Evolutionary conservation across 2,329 filamentous ascomycete species (phyloP), one percentile per base, ranked within the genome.

Genomic region (Penicillium sp.): DNA sequence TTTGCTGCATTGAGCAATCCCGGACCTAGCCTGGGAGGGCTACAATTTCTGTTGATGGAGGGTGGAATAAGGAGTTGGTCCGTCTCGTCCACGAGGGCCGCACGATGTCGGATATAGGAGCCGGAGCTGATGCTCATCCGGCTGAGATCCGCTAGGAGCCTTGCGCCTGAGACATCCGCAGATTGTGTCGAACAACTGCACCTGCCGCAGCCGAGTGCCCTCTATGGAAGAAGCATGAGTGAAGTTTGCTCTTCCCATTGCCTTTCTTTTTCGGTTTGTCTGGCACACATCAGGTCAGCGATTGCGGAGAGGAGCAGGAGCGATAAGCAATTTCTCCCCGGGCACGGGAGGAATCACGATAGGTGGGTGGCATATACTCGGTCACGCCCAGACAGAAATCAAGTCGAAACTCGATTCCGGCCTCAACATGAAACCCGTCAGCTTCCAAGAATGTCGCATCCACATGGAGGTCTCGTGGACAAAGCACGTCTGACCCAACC

Each of bases 401-500:
- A 26, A 26, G 17, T 13, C 11, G 13, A 26, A 36, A 27, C 19
- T 38, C 23, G 14, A 32, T 8, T n/a, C n/a, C n/a, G n/a, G n/a
- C 33, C 31, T 49, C 38, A 47, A 47, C 23, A 29, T 49, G 47
- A 49, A 49, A 49, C 47, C 21, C 17, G 26, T 33, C 10, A 29
- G 31, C 33, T 38, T 38, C 38, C 29, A 20, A 40, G 27, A 41
- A 39, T 33, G 36, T 32, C 31, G 13, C 36, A 30, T 47, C 41
- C 49, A 53, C 49, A 53, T 53, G 51, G 50, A 50, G 43, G 49
- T 52, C 51, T 54, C 49, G 49, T 54, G 49, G 51, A 41, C 40
- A 41, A 41, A 40, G 32, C n/a, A n/a, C 25, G 25, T 36, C 21
- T 17, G 17, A 23, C 14, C 33, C 28, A 27, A 39, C 21, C n/a